Evolutionary conservation across 2,329 filamentous ascomycete species (phyloP), one percentile per base, ranked within the genome.

Genomic region (Magnaporthiopsis poae): DNA sequence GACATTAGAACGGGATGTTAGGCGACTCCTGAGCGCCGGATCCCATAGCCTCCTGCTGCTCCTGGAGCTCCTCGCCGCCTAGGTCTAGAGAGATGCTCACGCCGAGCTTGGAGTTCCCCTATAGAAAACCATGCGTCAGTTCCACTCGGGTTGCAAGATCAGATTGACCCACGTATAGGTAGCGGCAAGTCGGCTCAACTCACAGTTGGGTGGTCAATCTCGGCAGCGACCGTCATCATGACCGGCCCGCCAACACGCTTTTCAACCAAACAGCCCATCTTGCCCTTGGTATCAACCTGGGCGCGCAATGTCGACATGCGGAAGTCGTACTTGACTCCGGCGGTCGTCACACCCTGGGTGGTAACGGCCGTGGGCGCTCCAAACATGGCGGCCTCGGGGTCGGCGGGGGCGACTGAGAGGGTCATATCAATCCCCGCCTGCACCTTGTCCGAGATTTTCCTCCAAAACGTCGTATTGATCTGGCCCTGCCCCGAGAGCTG

Each of bases 301-400:
- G 94, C 95, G 71, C 94, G 88, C 88, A 97, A 96, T 64, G 92
- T 95, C 66, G 91, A 95, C 81, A 92, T 91, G 75, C 91, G 87
- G 87, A 99, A 99, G 78, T 97, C 94, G 80, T 99, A 99, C 81
- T 99, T 99, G 76, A 92, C 91, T 74, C 94, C 95, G 73, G 98
- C 85, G 66, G 93, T 92, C 66, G 96, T 93, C 69, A 91, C 85
- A 66, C 95, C 95, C 78, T 99, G 93, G 79, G 92, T 94, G 77
- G 88, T 86, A 69, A 86, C 85, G 65, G 85, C 86, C 65, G 82
- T 80, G 1, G 65, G 63, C 2, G 36, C 62, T 56, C 52, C 59
- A 46, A 64, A 59, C 46, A 59, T 59, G 46, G 46, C 63, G 29
- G 46, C 63, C 13, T 46, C 27, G 29, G 63, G 63, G 18, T 64